Evolutionary conservation across 164 flowering plant species (phyloP), one percentile per base, ranked within the genome.

Genomic region (Annona cherimola): DNA sequence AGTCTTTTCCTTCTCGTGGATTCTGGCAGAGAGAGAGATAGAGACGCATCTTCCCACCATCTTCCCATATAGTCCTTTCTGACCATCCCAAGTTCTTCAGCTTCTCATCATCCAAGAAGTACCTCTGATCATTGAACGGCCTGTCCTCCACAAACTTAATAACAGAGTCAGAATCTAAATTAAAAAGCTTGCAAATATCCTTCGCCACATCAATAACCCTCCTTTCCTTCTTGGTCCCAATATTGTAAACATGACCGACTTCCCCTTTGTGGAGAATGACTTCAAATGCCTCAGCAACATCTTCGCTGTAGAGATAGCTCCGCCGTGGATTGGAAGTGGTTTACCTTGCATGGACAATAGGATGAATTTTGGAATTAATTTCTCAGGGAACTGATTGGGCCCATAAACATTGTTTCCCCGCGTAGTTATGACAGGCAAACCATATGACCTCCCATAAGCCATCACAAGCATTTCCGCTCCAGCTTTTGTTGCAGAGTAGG

Each of bases 401-500:
- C 92, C 94, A 74, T 86, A 89, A 35, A 89, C 94, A 78, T 89
- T 89, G 81, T 89, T 89, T 42, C 94, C 94, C 57, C 94, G 78
- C 40, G 94, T 88, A 20, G 94, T 89, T 16, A 89, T 89, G 35
- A 86, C 90, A 62, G 94, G 94, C 16, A 89, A 75, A 7, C 92
- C 92, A 74, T 89, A 89, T 0, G 94, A 89, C 63, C 91, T 77
- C 40, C 89, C 92, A 84, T 89, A 89, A 4, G 94, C 94, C 94
- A 89, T 89, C 45, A 89, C 94, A 73, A 89, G 90, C 94, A 89
- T 89, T 75, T 89, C 93, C 12, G 93, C 93, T 54, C 93, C 93
- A 64, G 93, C 93, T 80, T 89, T 89, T 41, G 93, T 89, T 0
- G 94, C 94, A 62, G 94, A 89, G 81, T 89, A 89, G 1, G 94